Evolutionary conservation across 305 asterid genomes (phyloP).

Genomic region (Solanum aculeatissimum): DNA sequence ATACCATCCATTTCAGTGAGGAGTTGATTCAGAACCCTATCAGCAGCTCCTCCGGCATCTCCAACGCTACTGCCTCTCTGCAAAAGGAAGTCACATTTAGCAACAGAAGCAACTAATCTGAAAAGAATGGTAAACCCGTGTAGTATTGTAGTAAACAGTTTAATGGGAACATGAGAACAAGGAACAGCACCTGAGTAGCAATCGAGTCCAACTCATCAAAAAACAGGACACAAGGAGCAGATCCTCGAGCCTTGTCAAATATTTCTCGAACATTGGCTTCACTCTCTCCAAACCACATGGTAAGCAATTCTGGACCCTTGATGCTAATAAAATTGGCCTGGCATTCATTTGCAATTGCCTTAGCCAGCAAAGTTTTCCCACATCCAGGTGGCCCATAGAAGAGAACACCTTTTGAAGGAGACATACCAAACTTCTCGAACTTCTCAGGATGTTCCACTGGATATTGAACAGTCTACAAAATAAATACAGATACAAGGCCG

Average conservation of each 20-base stretch:
- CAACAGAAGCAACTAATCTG: background rate
- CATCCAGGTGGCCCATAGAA: constrained; percentile 96
- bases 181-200: constrained; percentile 69
- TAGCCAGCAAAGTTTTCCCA: constrained; percentile 84
- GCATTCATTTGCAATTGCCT: constrained; percentile 92
- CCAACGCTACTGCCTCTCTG: constrained; percentile 36
- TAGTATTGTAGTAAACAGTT: background rate
- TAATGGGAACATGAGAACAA: background rate
- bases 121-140: background rate
- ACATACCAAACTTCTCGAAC: constrained; percentile 91
- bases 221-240: constrained; percentile 92
- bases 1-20: constrained; percentile 40
- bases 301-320: constrained; percentile 87
- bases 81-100: background rate
- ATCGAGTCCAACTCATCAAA: constrained; percentile 89
- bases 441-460: constrained; percentile 99
- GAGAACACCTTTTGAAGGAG: constrained; percentile 93
- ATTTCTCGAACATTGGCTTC: constrained; percentile 91
- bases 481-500: background rate
- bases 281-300: constrained; percentile 99
- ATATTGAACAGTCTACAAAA: constrained; percentile 77
- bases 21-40: constrained; percentile 34
- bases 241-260: constrained; percentile 83
- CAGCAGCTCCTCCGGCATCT: constrained; percentile 43
- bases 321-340: constrained; percentile 91